Evolutionary conservation across 257 asterid genomes (phyloP).

Genomic region (Plantago major): DNA sequence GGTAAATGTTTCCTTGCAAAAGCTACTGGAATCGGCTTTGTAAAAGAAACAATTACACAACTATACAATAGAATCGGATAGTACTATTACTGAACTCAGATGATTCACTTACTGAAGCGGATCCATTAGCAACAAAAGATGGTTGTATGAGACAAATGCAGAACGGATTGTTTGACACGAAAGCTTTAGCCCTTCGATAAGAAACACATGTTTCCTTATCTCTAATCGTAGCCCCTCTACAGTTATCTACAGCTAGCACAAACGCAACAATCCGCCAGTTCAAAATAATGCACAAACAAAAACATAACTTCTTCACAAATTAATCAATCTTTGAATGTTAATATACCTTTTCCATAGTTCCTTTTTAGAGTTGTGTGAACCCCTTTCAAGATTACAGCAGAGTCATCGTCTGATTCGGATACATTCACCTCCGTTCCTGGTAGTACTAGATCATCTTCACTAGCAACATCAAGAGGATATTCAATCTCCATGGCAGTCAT

Average conservation of each 20-base stretch:
- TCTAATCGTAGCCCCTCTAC: too few relatives aligned
- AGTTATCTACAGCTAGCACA: neutral
- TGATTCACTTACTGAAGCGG: constrained; percentile 5
- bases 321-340: too few relatives aligned
- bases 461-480: neutral
- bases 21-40: neutral
- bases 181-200: constrained; percentile 18
- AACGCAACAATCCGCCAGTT: neutral
- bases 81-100: neutral
- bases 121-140: neutral
- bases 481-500: neutral
- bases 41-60: neutral
- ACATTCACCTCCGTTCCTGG: too few relatives aligned
- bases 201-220: neutral
- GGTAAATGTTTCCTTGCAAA: constrained; percentile 5
- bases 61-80: too few relatives aligned
- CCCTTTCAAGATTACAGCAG: neutral
- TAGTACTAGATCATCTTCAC: neutral
- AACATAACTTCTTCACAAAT: too few relatives aligned
- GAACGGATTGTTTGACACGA: constrained; percentile 11
- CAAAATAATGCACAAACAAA: too few relatives aligned
- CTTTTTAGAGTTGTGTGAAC: neutral
- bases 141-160: constrained; percentile 24
- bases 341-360: too few relatives aligned
- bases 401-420: neutral